Evolutionary conservation across 2,329 filamentous ascomycete genomes (phyloP).

Genomic region (Sarocladium kiliense): DNA sequence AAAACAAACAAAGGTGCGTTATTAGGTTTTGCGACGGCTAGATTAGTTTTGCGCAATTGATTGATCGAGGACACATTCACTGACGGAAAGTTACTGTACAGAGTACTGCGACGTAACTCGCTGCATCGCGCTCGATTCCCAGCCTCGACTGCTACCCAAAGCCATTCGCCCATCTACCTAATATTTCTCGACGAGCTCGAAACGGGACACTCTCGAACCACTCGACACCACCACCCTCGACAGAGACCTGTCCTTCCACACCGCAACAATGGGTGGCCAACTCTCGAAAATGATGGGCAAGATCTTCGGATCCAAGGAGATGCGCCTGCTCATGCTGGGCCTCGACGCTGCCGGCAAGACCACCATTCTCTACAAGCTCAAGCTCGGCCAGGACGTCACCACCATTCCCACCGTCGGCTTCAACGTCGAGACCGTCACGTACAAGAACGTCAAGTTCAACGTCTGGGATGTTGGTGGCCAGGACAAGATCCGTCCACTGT

Average conservation of each 20-base stretch:
- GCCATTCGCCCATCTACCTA: too few relatives aligned
- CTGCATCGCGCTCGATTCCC: too few relatives aligned
- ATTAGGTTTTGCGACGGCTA: too few relatives aligned
- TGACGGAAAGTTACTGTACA: too few relatives aligned
- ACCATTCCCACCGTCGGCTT: constrained; percentile 98
- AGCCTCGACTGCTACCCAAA: too few relatives aligned
- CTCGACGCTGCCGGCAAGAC: constrained; percentile 98
- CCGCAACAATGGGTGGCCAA: constrained; percentile 76
- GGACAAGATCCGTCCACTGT: constrained; percentile 96
- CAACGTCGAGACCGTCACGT: constrained; percentile 98
- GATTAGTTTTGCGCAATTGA: too few relatives aligned
- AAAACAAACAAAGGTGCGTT: neutral
- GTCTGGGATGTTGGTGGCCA: constrained; percentile 99
- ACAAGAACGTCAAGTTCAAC: constrained; percentile 99
- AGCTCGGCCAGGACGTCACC: constrained; percentile 95
- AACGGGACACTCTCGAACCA: too few relatives aligned
- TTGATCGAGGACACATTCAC: neutral
- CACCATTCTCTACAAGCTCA: constrained; percentile 98
- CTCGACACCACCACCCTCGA: too few relatives aligned
- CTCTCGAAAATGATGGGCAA: constrained; percentile 96
- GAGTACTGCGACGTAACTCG: too few relatives aligned
- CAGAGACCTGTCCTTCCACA: neutral
- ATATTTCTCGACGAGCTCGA: too few relatives aligned
- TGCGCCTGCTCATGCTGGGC: constrained; percentile 97
- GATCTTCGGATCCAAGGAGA: constrained; percentile 98